These are phyloP conservation scores for Candida golubevii DNA, from an alignment of 805 yeast genomes.

Conservation along the genomic window DNA sequence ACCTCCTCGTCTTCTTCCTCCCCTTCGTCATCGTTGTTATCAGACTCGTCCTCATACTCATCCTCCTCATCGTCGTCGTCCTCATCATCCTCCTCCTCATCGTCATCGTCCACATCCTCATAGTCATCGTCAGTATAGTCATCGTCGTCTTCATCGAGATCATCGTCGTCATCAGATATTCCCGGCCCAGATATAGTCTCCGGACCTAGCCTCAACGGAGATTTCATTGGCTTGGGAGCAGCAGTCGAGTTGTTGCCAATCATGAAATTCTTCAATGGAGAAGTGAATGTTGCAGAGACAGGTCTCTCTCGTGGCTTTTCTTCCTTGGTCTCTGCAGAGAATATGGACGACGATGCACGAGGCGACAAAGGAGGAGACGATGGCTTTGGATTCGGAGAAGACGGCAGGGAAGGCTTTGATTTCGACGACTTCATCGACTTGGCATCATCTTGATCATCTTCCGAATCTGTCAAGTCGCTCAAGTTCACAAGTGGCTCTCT, in stretches of 20 bases:
- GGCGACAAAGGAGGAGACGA: conserved; percentile 11
- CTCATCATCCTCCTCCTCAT: conserved; percentile 10
- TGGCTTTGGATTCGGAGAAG: conserved; percentile 5
- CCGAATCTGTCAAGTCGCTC: conserved; percentile 53
- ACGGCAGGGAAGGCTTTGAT: not conserved
- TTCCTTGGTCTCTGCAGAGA: not conserved
- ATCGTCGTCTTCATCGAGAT: conserved; percentile 5
- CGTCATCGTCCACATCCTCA: conserved; percentile 12
- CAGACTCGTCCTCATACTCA: conserved; percentile 7
- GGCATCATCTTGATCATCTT: conserved; percentile 21
- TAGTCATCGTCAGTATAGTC: conserved; percentile 9
- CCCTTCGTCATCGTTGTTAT: conserved; percentile 4
- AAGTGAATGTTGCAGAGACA: conserved; percentile 32
- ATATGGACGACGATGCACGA: not conserved
- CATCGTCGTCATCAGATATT: conserved; percentile 7
- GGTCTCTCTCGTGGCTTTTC: conserved; percentile 25
- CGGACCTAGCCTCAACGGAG: conserved; percentile 10
- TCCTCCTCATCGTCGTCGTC: conserved; percentile 9
- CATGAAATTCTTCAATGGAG: conserved; percentile 42
- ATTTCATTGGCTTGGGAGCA: conserved; percentile 25
- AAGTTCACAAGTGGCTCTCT: conserved; percentile 69
- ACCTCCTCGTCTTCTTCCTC: conserved; percentile 4
- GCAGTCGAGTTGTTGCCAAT: conserved; percentile 23
- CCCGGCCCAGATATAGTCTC: conserved; percentile 5
- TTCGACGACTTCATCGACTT: conserved; percentile 1